A percentile compares a stretch with the other conserved stretches of the same genome.
These are phyloP conservation scores for Acorus calamus DNA, from an alignment of 106 monocot genomes.

Conservation along the genomic window DNA sequence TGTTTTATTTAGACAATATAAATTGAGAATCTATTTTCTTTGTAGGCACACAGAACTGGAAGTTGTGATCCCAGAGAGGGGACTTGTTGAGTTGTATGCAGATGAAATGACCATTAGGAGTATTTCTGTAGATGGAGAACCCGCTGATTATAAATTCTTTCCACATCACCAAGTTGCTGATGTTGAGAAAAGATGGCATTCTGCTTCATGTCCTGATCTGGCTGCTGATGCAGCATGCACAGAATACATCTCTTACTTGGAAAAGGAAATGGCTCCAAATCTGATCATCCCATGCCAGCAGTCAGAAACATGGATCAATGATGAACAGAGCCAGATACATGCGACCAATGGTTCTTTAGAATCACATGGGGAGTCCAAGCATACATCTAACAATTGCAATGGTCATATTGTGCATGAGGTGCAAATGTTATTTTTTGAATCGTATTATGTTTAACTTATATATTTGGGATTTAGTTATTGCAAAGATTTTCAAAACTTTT, in stretches of 20 bases:
- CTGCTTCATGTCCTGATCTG: conserved; percentile 53
- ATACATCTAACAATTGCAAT: conserved; percentile 40
- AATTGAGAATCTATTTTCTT: no score
- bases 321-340: conserved; percentile 20
- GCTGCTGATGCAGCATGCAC: conserved; percentile 79
- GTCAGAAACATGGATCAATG: conserved; percentile 16
- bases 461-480: no score
- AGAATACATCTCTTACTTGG: conserved; percentile 53
- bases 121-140: conserved; percentile 58
- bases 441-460: no score
- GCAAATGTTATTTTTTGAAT: background rate
- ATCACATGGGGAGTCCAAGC: conserved; percentile 19
- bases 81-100: conserved; percentile 59
- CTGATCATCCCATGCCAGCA: conserved; percentile 58
- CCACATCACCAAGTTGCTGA: conserved; percentile 32
- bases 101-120: conserved; percentile 55
- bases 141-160: conserved; percentile 47
- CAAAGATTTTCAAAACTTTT: no score
- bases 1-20: background rate
- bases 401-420: conserved; percentile 43
- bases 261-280: conserved; percentile 72
- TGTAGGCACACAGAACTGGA: conserved; percentile 81
- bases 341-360: conserved; percentile 19
- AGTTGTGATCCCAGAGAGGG: conserved; percentile 48
- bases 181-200: conserved; percentile 53